Percentiles rank a stretch among this genome's conserved stretches.
These are phyloP conservation scores for Eucalyptus cloeziana DNA, from an alignment of 345 rosid species.

Conservation along the genomic window DNA sequence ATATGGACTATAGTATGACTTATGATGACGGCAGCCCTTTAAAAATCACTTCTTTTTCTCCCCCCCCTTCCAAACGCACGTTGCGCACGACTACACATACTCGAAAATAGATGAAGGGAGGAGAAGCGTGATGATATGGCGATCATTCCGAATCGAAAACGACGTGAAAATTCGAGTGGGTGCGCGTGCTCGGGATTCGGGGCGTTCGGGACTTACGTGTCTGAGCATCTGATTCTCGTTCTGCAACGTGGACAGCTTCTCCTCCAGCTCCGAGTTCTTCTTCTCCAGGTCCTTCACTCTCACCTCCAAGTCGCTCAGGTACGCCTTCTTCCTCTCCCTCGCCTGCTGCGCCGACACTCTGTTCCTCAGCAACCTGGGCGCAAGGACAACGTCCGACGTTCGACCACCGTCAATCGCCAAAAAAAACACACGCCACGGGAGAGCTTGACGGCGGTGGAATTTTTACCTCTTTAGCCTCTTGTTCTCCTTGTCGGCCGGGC, in stretches of 20 bases:
- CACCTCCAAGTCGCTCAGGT: slow-evolving; percentile 66
- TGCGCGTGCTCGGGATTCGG: not conserved
- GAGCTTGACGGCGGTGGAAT: not conserved
- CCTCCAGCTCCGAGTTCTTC: slow-evolving; percentile 89
- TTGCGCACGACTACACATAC: not conserved
- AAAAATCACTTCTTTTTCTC: not conserved
- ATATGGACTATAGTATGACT: not conserved
- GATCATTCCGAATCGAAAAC: not conserved
- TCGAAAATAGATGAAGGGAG: not conserved
- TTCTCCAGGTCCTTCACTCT: slow-evolving; percentile 83
- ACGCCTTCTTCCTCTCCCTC: slow-evolving; percentile 94
- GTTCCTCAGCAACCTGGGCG: slow-evolving; percentile 81
- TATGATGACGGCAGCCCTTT: not conserved
- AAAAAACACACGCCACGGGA: not conserved
- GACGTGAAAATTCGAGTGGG: not conserved
- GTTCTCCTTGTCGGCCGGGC: slow-evolving; percentile 86
- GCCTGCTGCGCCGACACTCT: slow-evolving; percentile 99
- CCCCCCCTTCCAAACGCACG: not conserved
- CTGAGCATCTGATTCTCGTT: slow-evolving; percentile 99
- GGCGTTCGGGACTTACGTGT: slow-evolving; percentile 34
- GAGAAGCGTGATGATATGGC: not conserved
- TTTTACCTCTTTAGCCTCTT: slow-evolving; percentile 74
- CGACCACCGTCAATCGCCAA: too few species aligned
- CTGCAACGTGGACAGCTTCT: slow-evolving; percentile 80
- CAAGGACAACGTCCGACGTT: not conserved